A percentile compares a stretch with the other conserved stretches of the same genome.
Conservation (phyloP, 2,329 filamentous ascomycete genomes). For the Trichocomaceae sp. region DNA sequence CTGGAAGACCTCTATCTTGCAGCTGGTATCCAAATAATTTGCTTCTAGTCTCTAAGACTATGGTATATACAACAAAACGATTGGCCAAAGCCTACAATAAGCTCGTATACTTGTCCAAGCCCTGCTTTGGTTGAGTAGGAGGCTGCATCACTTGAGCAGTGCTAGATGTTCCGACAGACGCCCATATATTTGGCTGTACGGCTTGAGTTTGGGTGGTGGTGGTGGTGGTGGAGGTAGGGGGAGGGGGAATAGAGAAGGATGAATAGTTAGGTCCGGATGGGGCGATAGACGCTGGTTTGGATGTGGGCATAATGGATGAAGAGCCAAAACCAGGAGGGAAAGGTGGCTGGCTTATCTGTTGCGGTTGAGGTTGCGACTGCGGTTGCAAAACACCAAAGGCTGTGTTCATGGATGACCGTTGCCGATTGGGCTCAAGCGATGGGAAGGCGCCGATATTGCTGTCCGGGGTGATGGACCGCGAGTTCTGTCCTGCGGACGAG, state of each 20-base stretch:
- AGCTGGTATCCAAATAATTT: neutral
- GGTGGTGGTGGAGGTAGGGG: constrained; percentile 27
- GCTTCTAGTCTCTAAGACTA: neutral
- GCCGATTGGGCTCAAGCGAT: constrained; percentile 39
- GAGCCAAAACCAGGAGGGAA: constrained; percentile 4
- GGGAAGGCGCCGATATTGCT: constrained; percentile 43
- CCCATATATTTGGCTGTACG: constrained; percentile 15
- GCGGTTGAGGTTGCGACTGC: constrained; percentile 18
- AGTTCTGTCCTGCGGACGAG: constrained; percentile 18
- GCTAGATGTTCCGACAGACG: constrained; percentile 18
- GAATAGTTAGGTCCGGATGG: constrained; percentile 27
- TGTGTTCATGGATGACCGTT: constrained; percentile 23
- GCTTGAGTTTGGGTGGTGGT: neutral
- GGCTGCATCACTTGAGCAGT: constrained; percentile 22
- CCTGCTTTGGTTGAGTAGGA: constrained; percentile 29
- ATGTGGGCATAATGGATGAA: neutral
- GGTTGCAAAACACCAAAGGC: constrained; percentile 24
- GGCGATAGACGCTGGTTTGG: neutral
- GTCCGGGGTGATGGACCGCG: constrained; percentile 49
- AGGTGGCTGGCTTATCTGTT: constrained; percentile 7
- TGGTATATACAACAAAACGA: neutral
- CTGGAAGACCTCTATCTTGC: neutral
- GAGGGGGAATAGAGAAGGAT: constrained; percentile 38
- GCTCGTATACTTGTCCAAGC: constrained; percentile 53
- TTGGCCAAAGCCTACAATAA: constrained; percentile 38